A percentile compares a stretch with the other conserved stretches of the same genome.
Evolutionary conservation across 257 asterid genomes (phyloP).

Genomic region (Eustoma russellianum): DNA sequence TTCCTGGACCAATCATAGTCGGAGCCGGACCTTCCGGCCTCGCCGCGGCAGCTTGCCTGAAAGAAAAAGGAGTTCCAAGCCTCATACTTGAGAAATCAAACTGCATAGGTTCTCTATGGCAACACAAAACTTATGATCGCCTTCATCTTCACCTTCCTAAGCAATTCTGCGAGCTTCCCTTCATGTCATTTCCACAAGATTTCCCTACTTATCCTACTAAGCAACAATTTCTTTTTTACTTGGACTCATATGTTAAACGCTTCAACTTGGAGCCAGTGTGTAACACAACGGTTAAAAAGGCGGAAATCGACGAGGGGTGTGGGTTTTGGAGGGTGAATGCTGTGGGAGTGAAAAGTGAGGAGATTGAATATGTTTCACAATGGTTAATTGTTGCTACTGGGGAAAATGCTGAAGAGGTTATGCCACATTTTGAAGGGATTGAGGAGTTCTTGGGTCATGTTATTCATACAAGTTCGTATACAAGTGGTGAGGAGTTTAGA

Average conservation of each 20-base stretch:
- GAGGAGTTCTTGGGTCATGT: constrained; percentile 21
- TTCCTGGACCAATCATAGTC: constrained; percentile 18
- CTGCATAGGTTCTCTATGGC: constrained; percentile 40
- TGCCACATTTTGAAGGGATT: constrained; percentile 28
- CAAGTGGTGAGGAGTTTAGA: constrained; percentile 19
- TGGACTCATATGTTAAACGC: constrained; percentile 18
- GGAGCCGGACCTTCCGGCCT: constrained; percentile 44
- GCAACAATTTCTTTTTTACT: constrained; percentile 21
- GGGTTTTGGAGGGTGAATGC: constrained; percentile 23
- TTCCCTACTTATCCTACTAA: constrained; percentile 27
- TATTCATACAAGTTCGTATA: constrained; percentile 26
- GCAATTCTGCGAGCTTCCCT: constrained; percentile 28
- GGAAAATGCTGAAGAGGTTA: constrained; percentile 34
- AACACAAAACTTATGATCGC: constrained; percentile 27
- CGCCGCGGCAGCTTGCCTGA: constrained; percentile 31
- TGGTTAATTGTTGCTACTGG: constrained; percentile 43
- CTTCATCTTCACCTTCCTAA: constrained; percentile 32
- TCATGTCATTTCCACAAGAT: constrained; percentile 19
- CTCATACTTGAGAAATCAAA: constrained; percentile 22
- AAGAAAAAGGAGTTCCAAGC: constrained; percentile 20
- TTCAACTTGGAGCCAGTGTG: constrained; percentile 20
- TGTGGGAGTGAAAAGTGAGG: constrained; percentile 6
- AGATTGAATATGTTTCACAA: constrained; percentile 18
- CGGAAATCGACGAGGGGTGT: constrained; percentile 13
- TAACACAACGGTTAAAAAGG: constrained; percentile 18